These are phyloP conservation scores for Phytophthora kernoviae DNA, from an alignment of 352 stramenopile genomes.

Conservation along the genomic window DNA sequence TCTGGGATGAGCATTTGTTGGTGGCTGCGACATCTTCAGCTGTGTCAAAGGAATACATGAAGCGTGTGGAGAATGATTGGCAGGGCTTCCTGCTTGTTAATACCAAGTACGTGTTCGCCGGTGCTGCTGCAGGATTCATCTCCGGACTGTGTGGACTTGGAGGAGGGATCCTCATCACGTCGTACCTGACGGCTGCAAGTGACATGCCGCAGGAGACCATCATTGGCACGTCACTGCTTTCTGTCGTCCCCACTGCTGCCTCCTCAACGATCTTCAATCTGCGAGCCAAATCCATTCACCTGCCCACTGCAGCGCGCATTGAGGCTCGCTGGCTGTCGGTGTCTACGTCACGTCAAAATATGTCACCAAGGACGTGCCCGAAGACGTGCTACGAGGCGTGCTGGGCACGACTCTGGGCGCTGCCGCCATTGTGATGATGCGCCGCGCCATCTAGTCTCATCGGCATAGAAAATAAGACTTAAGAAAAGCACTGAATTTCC, in stretches of 20 bases:
- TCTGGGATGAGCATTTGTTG: constrained; percentile 9
- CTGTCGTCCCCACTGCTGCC: constrained; percentile 80
- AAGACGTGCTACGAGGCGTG: constrained; percentile 77
- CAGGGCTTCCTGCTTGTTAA: constrained; percentile 60
- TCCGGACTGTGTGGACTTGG: constrained; percentile 82
- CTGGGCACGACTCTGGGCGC: constrained; percentile 70
- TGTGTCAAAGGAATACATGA: constrained; percentile 45
- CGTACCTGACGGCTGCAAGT: constrained; percentile 83
- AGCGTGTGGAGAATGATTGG: constrained; percentile 46
- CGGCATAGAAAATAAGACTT: constrained; percentile 12
- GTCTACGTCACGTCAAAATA: constrained; percentile 87
- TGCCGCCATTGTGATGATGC: constrained; percentile 83
- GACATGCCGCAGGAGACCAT: constrained; percentile 87
- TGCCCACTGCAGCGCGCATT: constrained; percentile 72
- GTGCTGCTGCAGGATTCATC: constrained; percentile 80
- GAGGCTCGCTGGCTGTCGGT: constrained; percentile 62
- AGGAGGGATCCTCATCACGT: constrained; percentile 86
- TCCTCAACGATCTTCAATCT: constrained; percentile 85
- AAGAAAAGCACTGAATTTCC: constrained; percentile 28
- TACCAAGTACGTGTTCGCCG: constrained; percentile 77
- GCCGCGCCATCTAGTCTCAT: constrained; percentile 59
- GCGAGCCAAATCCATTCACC: constrained; percentile 76
- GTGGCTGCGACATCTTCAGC: constrained; percentile 23
- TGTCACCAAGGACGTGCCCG: constrained; percentile 76
- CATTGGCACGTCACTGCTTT: constrained; percentile 85